Percentiles rank a stretch among this genome's conserved stretches.
These are phyloP conservation scores for Sporothrix schenckii DNA, from an alignment of 2,329 filamentous ascomycete species.

Conservation along the genomic window DNA sequence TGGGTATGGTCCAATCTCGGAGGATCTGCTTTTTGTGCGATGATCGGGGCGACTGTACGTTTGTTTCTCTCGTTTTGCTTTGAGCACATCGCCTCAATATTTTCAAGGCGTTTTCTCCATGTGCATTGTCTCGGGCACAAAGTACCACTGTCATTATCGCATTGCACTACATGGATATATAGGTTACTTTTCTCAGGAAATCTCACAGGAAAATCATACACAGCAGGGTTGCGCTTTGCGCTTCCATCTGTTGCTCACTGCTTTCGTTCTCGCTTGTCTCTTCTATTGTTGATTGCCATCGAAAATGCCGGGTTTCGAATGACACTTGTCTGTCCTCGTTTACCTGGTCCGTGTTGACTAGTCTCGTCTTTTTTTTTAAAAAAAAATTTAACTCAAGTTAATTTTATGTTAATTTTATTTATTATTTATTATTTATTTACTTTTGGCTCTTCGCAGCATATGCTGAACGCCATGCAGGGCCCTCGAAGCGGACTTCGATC, in stretches of 20 bases:
- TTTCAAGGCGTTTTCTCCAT: not conserved
- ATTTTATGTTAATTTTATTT: too few species aligned
- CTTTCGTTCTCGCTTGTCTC: not conserved
- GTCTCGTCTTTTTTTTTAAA: slow-evolving; percentile 8
- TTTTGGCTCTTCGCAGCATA: too few species aligned
- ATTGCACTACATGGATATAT: not conserved
- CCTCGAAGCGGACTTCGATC: not conserved
- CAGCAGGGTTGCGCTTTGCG: not conserved
- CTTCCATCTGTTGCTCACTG: not conserved
- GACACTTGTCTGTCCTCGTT: not conserved
- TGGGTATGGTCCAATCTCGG: not conserved
- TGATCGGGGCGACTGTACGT: not conserved
- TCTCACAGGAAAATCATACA: not conserved
- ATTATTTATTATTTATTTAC: too few species aligned
- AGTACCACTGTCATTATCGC: slow-evolving; percentile 5
- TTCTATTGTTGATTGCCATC: not conserved
- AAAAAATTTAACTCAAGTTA: too few species aligned
- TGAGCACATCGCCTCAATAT: slow-evolving; percentile 3
- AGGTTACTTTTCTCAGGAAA: slow-evolving; percentile 19
- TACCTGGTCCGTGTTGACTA: not conserved
- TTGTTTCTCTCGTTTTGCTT: not conserved
- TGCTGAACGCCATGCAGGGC: too few species aligned
- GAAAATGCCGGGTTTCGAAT: not conserved
- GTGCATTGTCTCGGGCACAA: not conserved
- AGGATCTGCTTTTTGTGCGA: not conserved